Evolutionary conservation across 176 grass and related monocot species (phyloP).

Genomic region (Aegilops bicornis): DNA sequence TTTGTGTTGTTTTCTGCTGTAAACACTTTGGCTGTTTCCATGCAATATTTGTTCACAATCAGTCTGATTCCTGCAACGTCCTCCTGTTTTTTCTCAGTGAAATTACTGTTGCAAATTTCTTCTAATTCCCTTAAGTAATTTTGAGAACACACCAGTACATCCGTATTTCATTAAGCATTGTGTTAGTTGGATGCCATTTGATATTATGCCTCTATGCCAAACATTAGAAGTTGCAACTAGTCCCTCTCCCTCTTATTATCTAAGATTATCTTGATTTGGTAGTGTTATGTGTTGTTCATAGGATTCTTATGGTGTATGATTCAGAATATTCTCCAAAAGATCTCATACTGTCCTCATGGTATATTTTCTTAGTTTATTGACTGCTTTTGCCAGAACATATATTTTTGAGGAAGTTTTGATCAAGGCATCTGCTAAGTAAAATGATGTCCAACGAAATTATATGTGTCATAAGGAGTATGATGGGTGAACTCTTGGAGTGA

Average conservation of each 20-base stretch:
- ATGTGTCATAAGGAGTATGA: not conserved
- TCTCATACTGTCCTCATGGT: not conserved
- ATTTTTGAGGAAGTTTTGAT: not conserved
- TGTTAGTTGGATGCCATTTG: not conserved
- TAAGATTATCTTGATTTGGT: not conserved
- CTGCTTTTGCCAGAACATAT: not conserved
- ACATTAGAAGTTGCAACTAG: not conserved
- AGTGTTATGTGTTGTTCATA: conserved; percentile 12
- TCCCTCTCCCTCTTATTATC: not conserved
- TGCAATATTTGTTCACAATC: conserved; percentile 15
- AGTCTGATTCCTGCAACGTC: not conserved
- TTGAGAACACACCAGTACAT: not conserved
- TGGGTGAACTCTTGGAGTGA: not conserved
- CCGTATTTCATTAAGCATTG: not conserved
- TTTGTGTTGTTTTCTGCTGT: conserved; percentile 8
- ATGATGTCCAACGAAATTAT: too few relatives aligned
- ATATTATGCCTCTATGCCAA: not conserved
- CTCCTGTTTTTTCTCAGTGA: not conserved
- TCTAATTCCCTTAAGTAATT: not conserved
- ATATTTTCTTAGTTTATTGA: not conserved
- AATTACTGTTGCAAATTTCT: not conserved
- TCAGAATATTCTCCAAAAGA: conserved; percentile 18
- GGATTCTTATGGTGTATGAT: not conserved
- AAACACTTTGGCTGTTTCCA: not conserved
- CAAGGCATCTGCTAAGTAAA: conserved; percentile 5